These are phyloP conservation scores for Cryptococcus wingfieldii DNA, from an alignment of 1,284 basidiomycete species.

Conservation along the genomic window DNA sequence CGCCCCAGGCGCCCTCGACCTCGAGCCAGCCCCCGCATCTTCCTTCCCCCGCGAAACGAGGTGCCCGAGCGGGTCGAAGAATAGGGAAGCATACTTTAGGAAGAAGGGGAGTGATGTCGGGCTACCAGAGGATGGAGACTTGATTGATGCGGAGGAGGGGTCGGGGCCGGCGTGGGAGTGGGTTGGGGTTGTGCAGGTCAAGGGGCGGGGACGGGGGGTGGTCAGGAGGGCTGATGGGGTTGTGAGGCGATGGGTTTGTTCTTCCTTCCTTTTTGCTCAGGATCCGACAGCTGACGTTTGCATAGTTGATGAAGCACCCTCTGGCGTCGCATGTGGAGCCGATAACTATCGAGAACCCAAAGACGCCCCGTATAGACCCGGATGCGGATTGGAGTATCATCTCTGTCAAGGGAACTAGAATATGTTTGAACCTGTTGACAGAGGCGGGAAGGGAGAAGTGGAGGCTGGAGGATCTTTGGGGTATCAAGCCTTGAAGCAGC, in stretches of 20 bases:
- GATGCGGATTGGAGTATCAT: constrained; percentile 34
- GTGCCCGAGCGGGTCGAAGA: neutral
- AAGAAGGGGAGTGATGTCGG: neutral
- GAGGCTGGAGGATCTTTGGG: constrained; percentile 27
- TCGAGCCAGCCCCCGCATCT: neutral
- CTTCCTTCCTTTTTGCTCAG: neutral
- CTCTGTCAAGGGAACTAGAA: constrained; percentile 13
- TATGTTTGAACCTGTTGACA: constrained; percentile 29
- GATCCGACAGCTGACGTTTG: neutral
- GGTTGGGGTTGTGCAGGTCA: constrained; percentile 25
- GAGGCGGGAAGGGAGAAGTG: constrained; percentile 26
- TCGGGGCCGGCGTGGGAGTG: constrained; percentile 24
- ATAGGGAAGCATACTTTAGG: neutral
- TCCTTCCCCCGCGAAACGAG: neutral
- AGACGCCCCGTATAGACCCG: constrained; percentile 14
- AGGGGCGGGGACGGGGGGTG: constrained; percentile 28
- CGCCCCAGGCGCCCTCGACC: neutral
- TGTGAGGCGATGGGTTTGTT: constrained; percentile 30
- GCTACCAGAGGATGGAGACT: constrained; percentile 2
- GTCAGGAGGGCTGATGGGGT: constrained; percentile 28
- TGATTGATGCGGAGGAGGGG: constrained; percentile 3
- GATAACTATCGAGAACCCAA: constrained; percentile 7
- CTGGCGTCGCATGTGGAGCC: constrained; percentile 2
- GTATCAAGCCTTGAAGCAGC: neutral
- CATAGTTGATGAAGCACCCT: constrained; percentile 14